These are phyloP conservation scores for Starmerella gropengiesseri DNA, from an alignment of 805 yeast genomes.

Conservation along the genomic window DNA sequence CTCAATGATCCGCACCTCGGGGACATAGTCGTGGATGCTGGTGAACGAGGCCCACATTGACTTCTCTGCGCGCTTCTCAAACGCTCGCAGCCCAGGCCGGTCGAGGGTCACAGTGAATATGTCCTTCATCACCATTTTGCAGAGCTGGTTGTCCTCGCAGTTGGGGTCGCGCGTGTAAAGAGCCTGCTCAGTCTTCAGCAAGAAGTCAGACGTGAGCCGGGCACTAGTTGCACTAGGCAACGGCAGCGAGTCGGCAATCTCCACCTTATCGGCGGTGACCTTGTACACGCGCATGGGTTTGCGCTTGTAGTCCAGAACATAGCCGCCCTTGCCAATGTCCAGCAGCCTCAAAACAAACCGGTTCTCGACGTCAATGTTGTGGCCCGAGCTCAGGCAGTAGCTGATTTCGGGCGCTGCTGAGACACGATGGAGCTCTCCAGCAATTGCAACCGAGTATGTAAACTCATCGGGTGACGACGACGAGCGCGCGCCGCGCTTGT, in stretches of 20 bases:
- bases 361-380: slow-evolving; percentile 11
- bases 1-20: slow-evolving; percentile 16
- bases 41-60: slow-evolving; percentile 17
- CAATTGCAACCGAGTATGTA: slow-evolving; percentile 7
- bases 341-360: slow-evolving; percentile 13
- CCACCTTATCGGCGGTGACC: background rate
- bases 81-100: slow-evolving; percentile 11
- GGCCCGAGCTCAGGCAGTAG: slow-evolving; percentile 12
- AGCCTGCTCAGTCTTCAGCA: slow-evolving; percentile 18
- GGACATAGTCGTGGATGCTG: slow-evolving; percentile 1
- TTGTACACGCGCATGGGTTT: slow-evolving; percentile 14
- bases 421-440: slow-evolving; percentile 14
- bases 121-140: slow-evolving; percentile 8
- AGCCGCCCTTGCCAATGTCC: slow-evolving; percentile 7
- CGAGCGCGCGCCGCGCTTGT: background rate
- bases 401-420: slow-evolving; percentile 10
- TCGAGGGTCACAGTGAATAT: slow-evolving; percentile 7
- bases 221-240: slow-evolving; percentile 2
- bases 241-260: slow-evolving; percentile 7
- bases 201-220: slow-evolving; percentile 11
- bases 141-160: slow-evolving; percentile 16
- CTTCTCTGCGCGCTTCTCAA: slow-evolving; percentile 11
- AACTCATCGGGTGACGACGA: slow-evolving; percentile 1
- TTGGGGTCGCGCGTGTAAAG: slow-evolving; percentile 20
- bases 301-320: slow-evolving; percentile 19